phyloP scores from a whole-genome alignment of 345 rosid genomes.

The Excoecaria cochinchinensis region DNA sequence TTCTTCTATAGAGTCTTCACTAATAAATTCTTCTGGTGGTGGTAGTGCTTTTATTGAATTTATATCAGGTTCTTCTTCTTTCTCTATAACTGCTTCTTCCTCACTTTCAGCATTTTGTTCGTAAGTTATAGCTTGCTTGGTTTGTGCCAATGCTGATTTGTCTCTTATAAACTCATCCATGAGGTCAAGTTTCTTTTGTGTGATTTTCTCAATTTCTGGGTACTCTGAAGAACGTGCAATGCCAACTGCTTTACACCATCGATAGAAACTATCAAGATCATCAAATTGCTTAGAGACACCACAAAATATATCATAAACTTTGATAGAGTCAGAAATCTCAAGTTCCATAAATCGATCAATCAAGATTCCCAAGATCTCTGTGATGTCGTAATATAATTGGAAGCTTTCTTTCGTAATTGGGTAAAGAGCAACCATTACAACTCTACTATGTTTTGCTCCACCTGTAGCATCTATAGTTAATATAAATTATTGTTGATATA shows the following conservation, averaged over 20 bases:
- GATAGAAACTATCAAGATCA: conserved; percentile 60
- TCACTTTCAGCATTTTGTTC: background rate
- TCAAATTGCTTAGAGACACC: conserved; percentile 64
- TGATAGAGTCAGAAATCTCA: conserved; percentile 57
- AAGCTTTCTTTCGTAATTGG: too few relatives aligned
- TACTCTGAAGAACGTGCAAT: conserved; percentile 71
- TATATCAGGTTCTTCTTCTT: conserved; percentile 41
- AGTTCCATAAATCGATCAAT: conserved; percentile 14
- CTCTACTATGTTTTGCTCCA: too few relatives aligned
- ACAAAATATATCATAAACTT: conserved; percentile 61
- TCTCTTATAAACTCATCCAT: conserved; percentile 83
- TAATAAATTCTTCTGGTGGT: conserved; percentile 35
- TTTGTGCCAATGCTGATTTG: conserved; percentile 45
- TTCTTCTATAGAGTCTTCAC: conserved; percentile 20
- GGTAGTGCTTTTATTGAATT: conserved; percentile 60
- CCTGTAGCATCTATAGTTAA: too few relatives aligned
- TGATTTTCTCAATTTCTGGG: conserved; percentile 73
- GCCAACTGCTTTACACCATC: conserved; percentile 70
- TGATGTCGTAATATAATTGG: too few relatives aligned
- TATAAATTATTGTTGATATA: too few relatives aligned
- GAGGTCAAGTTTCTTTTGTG: conserved; percentile 72
- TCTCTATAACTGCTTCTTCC: conserved; percentile 17
- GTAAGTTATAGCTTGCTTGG: conserved; percentile 6
- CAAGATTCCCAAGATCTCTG: too few relatives aligned
- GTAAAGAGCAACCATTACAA: too few relatives aligned